Evolutionary conservation across 805 yeast species (phyloP).

Genomic region (Yarrowia sp.): DNA sequence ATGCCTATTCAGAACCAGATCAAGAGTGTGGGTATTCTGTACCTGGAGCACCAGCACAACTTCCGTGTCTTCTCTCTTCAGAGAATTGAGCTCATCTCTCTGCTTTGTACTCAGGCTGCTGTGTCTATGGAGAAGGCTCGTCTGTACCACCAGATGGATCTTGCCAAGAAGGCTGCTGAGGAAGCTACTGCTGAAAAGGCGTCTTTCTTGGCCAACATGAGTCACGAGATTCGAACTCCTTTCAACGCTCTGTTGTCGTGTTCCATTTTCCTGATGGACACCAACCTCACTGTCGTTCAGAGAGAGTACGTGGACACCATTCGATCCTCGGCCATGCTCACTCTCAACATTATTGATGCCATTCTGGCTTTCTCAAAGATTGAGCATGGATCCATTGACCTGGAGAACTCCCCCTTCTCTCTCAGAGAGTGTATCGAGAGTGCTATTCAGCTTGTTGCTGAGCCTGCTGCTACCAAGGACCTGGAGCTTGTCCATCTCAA

Average conservation of each 20-base stretch:
- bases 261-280: constrained; percentile 42
- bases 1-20: constrained; percentile 47
- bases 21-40: constrained; percentile 48
- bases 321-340: constrained; percentile 50
- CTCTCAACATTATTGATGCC: constrained; percentile 53
- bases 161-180: constrained; percentile 44
- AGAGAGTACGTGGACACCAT: constrained; percentile 54
- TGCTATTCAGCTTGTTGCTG: constrained; percentile 50
- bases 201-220: constrained; percentile 54
- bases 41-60: constrained; percentile 42
- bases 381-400: constrained; percentile 53
- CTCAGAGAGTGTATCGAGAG: constrained; percentile 48
- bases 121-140: constrained; percentile 51
- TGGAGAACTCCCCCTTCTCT: constrained; percentile 47
- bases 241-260: constrained; percentile 49
- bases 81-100: constrained; percentile 44
- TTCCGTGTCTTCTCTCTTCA: constrained; percentile 39
- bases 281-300: constrained; percentile 46
- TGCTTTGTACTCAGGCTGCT: constrained; percentile 53
- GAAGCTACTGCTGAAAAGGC: constrained; percentile 57
- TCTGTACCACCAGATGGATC: constrained; percentile 49
- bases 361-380: constrained; percentile 55
- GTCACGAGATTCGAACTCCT: constrained; percentile 58
- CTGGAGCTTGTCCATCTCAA: constrained; percentile 49
- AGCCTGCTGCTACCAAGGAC: constrained; percentile 47